Base-by-base conservation (phyloP, 441 rosid species). In the Iberis amara region DNA sequence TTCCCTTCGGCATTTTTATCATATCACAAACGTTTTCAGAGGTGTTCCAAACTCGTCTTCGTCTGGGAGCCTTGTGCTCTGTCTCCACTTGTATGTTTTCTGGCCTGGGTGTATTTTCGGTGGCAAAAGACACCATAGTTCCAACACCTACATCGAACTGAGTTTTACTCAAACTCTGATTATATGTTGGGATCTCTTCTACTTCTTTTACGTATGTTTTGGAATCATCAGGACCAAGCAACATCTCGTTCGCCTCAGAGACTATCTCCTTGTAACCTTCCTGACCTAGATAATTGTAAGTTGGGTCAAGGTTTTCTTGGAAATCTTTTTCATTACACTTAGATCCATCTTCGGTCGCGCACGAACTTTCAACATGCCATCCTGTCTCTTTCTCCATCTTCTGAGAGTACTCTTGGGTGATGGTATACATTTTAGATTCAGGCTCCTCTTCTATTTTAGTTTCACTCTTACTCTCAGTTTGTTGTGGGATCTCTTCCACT, bases 11-110 rank as follows among this genome's bases (percentile, higher is more conserved):
- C 45, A 12, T 62, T 61, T 74, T 73, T 50, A 59, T 65, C 55
- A 56, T 59, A 53, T 63, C 73, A 58, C 51, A 73, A 47, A 71
- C 70, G 50, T 76, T 77, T 66, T 65, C 71, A 28, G 63, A 71
- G 51, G 44, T 66, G 59, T 60, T 65, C 59, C 52, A 58, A 41
- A 65, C 71, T 73, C 70, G 77, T 62, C 68, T 68, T 57, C 64
- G 64, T 45, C 68, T 55, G 24, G 72, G 71, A 42, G 59, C 62
- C 66, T 60, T 66, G 24, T 41, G 57, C 53, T 30, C 57, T 11
- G 56, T 30, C 62, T 38, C 62, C 42, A 41, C 57, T 3, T 39
- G 57, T 41, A 21, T 12, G 47, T 36, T 47, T 47, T 15, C 58
- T 47, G 52, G 47, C 52, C 47, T 53, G 10, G 41, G 57, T 41